Evolutionary conservation across 2,329 filamentous ascomycete genomes (phyloP).

Genomic region (Diaporthe sp.): DNA sequence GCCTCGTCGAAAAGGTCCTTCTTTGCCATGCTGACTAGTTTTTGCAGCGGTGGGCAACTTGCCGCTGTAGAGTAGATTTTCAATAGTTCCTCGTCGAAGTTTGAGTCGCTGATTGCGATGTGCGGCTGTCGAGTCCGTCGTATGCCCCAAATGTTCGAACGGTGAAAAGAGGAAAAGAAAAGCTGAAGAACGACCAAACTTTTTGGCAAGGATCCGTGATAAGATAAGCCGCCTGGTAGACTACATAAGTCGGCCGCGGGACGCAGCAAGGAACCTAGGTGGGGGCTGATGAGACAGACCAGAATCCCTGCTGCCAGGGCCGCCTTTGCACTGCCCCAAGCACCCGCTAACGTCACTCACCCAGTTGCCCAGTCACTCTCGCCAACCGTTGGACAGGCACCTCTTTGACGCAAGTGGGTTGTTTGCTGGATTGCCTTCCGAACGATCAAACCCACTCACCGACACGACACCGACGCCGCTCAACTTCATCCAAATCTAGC

Average conservation of each 20-base stretch:
- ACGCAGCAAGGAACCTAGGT: neutral
- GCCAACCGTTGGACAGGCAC: slow-evolving; percentile 29
- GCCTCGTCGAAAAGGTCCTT: slow-evolving; percentile 66
- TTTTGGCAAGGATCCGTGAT: slow-evolving; percentile 34
- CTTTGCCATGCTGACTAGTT: slow-evolving; percentile 54
- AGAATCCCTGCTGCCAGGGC: slow-evolving; percentile 11
- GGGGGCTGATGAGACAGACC: slow-evolving; percentile 30
- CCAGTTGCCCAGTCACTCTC: slow-evolving; percentile 14
- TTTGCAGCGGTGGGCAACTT: neutral
- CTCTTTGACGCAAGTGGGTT: slow-evolving; percentile 21
- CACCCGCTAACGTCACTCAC: slow-evolving; percentile 31
- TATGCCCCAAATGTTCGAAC: neutral
- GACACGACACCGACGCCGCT: slow-evolving; percentile 24
- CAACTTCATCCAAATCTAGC: slow-evolving; percentile 9
- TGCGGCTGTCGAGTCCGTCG: neutral
- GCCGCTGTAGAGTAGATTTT: neutral
- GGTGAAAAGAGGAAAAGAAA: neutral
- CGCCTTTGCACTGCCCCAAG: slow-evolving; percentile 23
- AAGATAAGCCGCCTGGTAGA: neutral
- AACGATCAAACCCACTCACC: slow-evolving; percentile 20
- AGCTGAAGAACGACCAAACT: slow-evolving; percentile 13
- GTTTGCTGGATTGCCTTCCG: slow-evolving; percentile 16
- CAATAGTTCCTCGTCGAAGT: neutral
- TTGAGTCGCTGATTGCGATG: neutral
- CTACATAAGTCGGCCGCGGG: neutral